Evolutionary conservation across 192 early-diverging fungal genomes (phyloP), one percentile per base, ranked within the genome.

Genomic region (Mortierella claussenii): DNA sequence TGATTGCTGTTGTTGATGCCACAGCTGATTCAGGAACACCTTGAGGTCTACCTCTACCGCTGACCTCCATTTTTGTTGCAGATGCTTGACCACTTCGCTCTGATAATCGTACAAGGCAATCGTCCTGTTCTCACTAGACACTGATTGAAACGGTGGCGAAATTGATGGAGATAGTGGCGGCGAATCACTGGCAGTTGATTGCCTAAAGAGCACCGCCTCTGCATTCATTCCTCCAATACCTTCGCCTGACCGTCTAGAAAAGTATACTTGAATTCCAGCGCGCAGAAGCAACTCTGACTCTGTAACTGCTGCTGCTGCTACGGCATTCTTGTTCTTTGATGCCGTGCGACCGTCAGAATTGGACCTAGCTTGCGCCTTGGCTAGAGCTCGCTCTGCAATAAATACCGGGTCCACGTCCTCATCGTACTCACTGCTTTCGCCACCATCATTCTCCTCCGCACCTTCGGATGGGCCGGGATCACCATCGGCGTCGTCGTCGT

Each of bases 41-140:
- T 76, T 76, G 17, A 76, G 52, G 27, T 76, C 73, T 7, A 76
- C 63, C 54, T 76, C 73, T 7, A 66, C 73, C 0, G 73, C 73
- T 0, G 73, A 76, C 1, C 59, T 48, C 73, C 73, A 76, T 30
- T 76, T 59, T 11, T 53, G 43, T 18, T 76, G 73, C 44, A 76
- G 44, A 5, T 62, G 47, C 0, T 42, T 50, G 21, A 76, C 73
- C 6, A 56, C 48, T 27, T 27, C 37, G 46, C 50, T 67, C 59
- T 76, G 64, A 26, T 76, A 67, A 13, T 27, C 26, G 32, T 76
- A 76, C 53, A 67, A 21, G 23, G 30, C 50, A 30, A 76, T 62
- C 34, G 61, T 67, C 58, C 67, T 76, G 28, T 67, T 65, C 21
- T 12, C 32, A 32, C 10, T 27, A 20, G 5, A 12, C 2, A 17